A percentile compares a stretch with the other conserved stretches of the same genome.
phyloP scores from a whole-genome alignment of 2,329 filamentous ascomycete species.

The Raffaelea ambrosiae region DNA sequence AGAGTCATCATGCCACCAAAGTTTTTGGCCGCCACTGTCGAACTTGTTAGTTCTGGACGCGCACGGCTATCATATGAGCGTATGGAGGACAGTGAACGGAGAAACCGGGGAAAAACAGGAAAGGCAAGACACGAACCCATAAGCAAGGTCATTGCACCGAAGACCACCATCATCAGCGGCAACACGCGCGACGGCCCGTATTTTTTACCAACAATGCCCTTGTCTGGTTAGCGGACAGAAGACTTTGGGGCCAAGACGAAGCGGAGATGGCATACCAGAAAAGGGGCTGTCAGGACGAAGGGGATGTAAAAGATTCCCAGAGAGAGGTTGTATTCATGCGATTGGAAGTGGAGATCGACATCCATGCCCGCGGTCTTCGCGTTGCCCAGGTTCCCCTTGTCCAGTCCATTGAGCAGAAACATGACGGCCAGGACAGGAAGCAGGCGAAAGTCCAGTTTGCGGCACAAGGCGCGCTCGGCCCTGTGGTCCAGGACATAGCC shows the following conservation, averaged over 20 bases:
- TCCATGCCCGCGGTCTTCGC: background rate
- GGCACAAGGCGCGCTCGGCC: constrained; percentile 38
- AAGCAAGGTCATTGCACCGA: too few relatives aligned
- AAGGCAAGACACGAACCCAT: background rate
- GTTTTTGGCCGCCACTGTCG: background rate
- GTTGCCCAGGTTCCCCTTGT: background rate
- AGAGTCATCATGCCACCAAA: background rate
- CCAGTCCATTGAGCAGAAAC: constrained; percentile 19
- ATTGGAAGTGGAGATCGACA: background rate
- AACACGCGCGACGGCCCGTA: background rate
- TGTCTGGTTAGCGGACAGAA: too few relatives aligned
- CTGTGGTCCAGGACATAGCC: too few relatives aligned
- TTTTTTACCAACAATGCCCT: background rate
- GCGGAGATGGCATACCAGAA: too few relatives aligned
- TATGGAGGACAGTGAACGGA: background rate
- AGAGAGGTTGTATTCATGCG: background rate
- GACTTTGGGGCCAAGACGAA: too few relatives aligned
- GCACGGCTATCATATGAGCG: too few relatives aligned
- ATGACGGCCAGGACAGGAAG: background rate
- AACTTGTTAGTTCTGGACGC: too few relatives aligned
- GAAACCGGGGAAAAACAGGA: background rate
- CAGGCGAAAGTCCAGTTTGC: constrained; percentile 26
- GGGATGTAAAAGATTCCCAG: constrained; percentile 1
- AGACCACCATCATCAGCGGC: background rate
- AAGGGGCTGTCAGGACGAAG: background rate